Base-by-base conservation (phyloP, 495 filamentous ascomycete species). In the Trichoderma gamsii region DNA sequence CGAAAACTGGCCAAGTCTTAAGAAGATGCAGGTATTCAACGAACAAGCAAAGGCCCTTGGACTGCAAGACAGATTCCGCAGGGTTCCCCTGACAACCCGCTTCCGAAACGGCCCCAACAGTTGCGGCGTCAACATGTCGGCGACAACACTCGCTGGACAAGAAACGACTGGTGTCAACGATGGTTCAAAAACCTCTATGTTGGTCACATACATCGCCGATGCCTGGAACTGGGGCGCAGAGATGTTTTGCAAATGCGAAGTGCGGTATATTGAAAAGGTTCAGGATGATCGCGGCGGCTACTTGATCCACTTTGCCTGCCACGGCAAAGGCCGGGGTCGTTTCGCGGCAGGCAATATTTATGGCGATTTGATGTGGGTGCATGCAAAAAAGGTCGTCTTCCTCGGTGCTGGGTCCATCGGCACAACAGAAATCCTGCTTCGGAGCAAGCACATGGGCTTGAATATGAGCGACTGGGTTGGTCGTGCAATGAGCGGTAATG, bases 181-280 rank as follows among this genome's bases (percentile, higher is more conserved):
- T 71, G 86, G 87, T 4, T 88, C 84, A 38, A 91, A 91, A 74
- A 87, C 81, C 27, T 86, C 83, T 16, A 86, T 85, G 3, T 77
- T 89, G 4, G 85, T 89, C 52, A 91, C 85, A 3, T 90, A 89
- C 69, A 75, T 90, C 7, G 79, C 84, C n/a, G 88, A 91, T 74
- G 87, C 88, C 27, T 90, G 88, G 89, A 88, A 90, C 73, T 88
- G 87, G 86, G 89, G 87, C 25, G 87, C 88, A 41, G 87, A 91
- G 71, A 85, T 90, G 71, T 91, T 91, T 71, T 90, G 88, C 71
- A 82, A 88, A 70, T 89, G 87, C 67, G 88, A 90, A 74, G 87
- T 90, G 43, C 80, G 86, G 67, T 86, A 89, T 70, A 79, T 91
- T 71, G 83, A 86, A 65, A 82, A 86, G 68, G 77, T 79, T 63